Percentiles rank a stretch among this genome's conserved stretches.
phyloP scores from a whole-genome alignment of 129 eudicot genomes.

The Tagetes patula region DNA sequence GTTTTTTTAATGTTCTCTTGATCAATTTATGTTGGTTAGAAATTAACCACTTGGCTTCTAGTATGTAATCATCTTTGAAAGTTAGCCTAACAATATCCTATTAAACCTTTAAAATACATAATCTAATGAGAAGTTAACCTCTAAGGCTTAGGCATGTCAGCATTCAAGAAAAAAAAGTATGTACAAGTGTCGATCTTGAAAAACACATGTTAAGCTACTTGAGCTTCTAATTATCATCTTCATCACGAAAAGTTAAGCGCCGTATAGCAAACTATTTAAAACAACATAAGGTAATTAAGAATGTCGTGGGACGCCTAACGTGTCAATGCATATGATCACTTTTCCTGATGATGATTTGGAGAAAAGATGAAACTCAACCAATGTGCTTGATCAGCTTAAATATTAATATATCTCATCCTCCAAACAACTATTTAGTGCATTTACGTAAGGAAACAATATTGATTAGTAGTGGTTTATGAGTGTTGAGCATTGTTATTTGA shows the following conservation, averaged over 20 bases:
- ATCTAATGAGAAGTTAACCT: slow-evolving; percentile 4
- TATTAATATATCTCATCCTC: slow-evolving; percentile 21
- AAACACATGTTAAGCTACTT: slow-evolving; percentile 2
- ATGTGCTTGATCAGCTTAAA: slow-evolving; percentile 3
- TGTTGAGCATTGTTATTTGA: slow-evolving; percentile 39
- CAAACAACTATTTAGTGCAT: slow-evolving; percentile 27
- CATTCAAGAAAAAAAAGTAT: not conserved
- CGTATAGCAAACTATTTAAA: slow-evolving; percentile 1
- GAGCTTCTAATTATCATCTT: slow-evolving; percentile 19
- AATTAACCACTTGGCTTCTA: no score
- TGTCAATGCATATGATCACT: not conserved
- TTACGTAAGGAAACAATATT: slow-evolving; percentile 35
- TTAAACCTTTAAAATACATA: slow-evolving; percentile 8
- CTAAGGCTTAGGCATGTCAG: not conserved
- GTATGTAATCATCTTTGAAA: no score
- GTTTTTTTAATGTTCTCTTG: slow-evolving; percentile 22
- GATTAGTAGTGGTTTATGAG: slow-evolving; percentile 39
- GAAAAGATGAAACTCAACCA: slow-evolving; percentile 22
- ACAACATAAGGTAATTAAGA: not conserved
- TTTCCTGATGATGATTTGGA: slow-evolving; percentile 28
- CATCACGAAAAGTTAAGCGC: slow-evolving; percentile 18
- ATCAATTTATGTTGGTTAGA: slow-evolving; percentile 18
- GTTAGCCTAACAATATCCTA: not conserved
- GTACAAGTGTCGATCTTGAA: slow-evolving; percentile 3
- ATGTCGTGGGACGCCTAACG: not conserved